Evolutionary conservation across 176 grass and related monocot genomes (phyloP).

Genomic region (maize (Zea mays)): DNA sequence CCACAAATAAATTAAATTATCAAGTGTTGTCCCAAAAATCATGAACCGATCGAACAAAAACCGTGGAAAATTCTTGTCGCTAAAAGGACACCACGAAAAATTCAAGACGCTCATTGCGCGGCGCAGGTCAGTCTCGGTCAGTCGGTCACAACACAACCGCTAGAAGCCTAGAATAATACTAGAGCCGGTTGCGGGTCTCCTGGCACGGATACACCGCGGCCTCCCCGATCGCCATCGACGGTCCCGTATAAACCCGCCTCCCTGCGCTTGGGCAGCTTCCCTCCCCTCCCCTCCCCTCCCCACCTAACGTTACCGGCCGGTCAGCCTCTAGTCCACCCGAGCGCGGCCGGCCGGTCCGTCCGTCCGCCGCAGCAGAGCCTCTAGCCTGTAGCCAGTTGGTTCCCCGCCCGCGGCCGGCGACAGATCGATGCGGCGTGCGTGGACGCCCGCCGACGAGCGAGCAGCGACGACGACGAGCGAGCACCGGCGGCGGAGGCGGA

Average conservation of each 20-base stretch:
- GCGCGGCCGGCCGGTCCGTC: too few species aligned
- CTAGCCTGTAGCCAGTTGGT: background rate
- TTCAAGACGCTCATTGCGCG: too few species aligned
- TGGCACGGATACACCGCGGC: background rate
- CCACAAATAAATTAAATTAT: background rate
- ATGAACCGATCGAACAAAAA: background rate
- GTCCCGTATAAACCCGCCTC: slow-evolving; percentile 15
- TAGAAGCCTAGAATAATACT: background rate
- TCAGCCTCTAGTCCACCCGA: slow-evolving; percentile 5
- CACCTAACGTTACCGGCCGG: slow-evolving; percentile 36
- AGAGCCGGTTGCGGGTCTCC: background rate
- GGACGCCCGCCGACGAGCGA: background rate
- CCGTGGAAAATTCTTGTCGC: too few species aligned
- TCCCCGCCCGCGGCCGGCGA: background rate
- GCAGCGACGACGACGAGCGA: background rate
- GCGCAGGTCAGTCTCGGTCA: too few species aligned
- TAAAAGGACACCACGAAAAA: background rate
- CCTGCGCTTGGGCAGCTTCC: background rate
- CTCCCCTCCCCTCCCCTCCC: background rate
- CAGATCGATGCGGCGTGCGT: background rate
- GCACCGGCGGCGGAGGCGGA: slow-evolving; percentile 37
- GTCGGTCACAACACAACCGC: background rate
- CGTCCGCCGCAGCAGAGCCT: background rate
- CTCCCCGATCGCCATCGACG: background rate
- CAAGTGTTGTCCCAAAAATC: background rate